Percentiles rank a stretch among this genome's conserved stretches.
Evolutionary conservation across 2,329 filamentous ascomycete genomes (phyloP).

Genomic region (Sclerotinia sclerotiorum): DNA sequence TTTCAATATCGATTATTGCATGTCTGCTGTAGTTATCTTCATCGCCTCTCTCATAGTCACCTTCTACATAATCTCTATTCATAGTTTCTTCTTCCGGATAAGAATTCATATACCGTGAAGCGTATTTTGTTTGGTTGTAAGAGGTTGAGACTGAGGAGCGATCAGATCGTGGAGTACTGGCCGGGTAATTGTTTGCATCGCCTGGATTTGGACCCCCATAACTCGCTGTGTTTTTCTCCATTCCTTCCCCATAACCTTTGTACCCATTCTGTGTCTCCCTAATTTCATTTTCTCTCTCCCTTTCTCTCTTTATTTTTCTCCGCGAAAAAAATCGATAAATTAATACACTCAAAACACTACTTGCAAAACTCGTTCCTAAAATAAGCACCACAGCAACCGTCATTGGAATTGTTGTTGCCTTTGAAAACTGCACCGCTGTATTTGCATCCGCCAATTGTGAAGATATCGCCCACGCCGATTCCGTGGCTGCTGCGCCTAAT

Average conservation of each 20-base stretch:
- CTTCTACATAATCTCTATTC: slow-evolving; percentile 1
- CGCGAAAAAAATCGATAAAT: slow-evolving; percentile 5
- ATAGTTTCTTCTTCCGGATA: not conserved
- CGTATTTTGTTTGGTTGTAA: not conserved
- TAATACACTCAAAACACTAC: slow-evolving; percentile 7
- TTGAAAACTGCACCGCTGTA: not conserved
- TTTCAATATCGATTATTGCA: slow-evolving; percentile 12
- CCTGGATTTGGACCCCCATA: not conserved
- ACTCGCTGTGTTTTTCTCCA: not conserved
- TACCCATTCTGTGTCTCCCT: not conserved
- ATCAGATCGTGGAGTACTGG: not conserved
- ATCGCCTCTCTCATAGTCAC: not conserved
- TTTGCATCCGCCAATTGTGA: not conserved
- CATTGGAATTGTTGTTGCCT: not conserved
- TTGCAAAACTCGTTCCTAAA: not conserved
- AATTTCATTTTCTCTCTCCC: not conserved
- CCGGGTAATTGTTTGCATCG: not conserved
- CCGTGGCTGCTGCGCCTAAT: not conserved
- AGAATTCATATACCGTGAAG: not conserved
- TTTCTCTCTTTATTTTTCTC: not conserved
- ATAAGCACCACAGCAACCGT: slow-evolving; percentile 17
- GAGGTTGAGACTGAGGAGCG: not conserved
- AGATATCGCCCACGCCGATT: not conserved
- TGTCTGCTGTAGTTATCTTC: not conserved
- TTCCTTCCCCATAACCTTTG: not conserved